Conservation (phyloP, 2,329 filamentous ascomycete genomes). For the Lachnellula occidentalis region DNA sequence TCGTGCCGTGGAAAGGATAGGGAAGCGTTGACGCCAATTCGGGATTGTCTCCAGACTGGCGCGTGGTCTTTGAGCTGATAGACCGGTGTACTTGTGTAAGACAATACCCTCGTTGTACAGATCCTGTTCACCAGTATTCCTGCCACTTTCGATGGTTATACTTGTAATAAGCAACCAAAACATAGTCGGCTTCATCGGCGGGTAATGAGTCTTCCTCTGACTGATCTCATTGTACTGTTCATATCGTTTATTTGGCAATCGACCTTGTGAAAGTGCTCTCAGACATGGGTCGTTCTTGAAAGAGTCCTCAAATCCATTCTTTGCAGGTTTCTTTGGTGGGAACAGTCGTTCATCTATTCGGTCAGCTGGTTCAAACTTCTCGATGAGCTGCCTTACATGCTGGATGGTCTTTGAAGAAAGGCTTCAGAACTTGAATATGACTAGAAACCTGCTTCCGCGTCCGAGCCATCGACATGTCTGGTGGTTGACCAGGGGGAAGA, state of each 20-base stretch:
- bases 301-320: slow-evolving; percentile 50
- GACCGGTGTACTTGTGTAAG: slow-evolving; percentile 23
- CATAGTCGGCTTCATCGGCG: slow-evolving; percentile 19
- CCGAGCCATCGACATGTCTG: slow-evolving; percentile 40
- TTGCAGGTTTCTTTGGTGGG: slow-evolving; percentile 44
- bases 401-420: slow-evolving; percentile 56
- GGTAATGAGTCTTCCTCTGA: slow-evolving; percentile 6
- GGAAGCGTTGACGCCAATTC: slow-evolving; percentile 55
- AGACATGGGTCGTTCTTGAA: slow-evolving; percentile 63
- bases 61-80: slow-evolving; percentile 14
- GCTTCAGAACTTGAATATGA: slow-evolving; percentile 66
- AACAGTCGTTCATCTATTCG: slow-evolving; percentile 48
- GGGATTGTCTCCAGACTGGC: slow-evolving; percentile 45
- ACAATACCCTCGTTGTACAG: slow-evolving; percentile 17
- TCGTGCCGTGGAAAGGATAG: slow-evolving; percentile 45
- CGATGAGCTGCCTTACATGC: slow-evolving; percentile 47
- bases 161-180: slow-evolving; percentile 28
- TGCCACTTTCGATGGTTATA: slow-evolving; percentile 10
- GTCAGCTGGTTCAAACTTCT: slow-evolving; percentile 5
- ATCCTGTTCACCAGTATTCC: slow-evolving; percentile 18
- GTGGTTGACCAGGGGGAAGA: slow-evolving; percentile 41
- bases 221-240: slow-evolving; percentile 18
- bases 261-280: slow-evolving; percentile 49
- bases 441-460: slow-evolving; percentile 61
- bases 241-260: slow-evolving; percentile 20